phyloP scores from a whole-genome alignment of 176 grass and related monocot genomes.

The Cenchrus purpureus region DNA sequence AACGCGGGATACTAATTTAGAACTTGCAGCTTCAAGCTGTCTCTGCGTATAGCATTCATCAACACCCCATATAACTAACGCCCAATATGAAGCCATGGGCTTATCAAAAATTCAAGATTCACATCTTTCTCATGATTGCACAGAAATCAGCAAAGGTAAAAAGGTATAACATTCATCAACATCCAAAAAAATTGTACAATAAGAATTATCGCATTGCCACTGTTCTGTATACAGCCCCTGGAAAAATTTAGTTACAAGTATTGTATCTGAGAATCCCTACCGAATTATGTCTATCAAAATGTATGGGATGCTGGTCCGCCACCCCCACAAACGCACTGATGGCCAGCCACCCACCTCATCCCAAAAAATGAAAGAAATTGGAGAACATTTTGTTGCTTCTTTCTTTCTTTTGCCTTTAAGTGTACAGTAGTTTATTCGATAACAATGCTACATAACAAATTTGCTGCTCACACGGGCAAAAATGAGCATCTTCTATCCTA shows the following conservation, averaged over 20 bases:
- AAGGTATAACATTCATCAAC: not conserved
- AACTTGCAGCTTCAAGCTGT: no score
- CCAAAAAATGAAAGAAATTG: constrained; percentile 42
- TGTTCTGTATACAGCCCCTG: constrained; percentile 21
- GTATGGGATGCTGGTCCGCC: constrained; percentile 26
- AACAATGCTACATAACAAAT: constrained; percentile 36
- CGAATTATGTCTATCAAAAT: constrained; percentile 42
- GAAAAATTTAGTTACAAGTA: constrained; percentile 26
- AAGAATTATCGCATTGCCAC: constrained; percentile 19
- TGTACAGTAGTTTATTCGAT: constrained; percentile 60
- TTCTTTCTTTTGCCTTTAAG: constrained; percentile 56
- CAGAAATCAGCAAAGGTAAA: not conserved
- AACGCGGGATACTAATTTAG: no score
- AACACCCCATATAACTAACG: no score
- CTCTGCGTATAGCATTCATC: no score
- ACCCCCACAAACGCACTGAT: constrained; percentile 12
- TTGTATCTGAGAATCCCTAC: constrained; percentile 36
- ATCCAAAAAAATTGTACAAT: constrained; percentile 12
- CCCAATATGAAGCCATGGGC: not conserved
- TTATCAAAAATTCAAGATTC: not conserved
- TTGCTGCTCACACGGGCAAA: constrained; percentile 43
- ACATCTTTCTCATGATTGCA: not conserved
- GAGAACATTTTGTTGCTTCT: constrained; percentile 41
- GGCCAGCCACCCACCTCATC: not conserved
- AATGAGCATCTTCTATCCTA: constrained; percentile 47